Conservation (phyloP, 805 yeast species). For the Pichia eremophila region DNA sequence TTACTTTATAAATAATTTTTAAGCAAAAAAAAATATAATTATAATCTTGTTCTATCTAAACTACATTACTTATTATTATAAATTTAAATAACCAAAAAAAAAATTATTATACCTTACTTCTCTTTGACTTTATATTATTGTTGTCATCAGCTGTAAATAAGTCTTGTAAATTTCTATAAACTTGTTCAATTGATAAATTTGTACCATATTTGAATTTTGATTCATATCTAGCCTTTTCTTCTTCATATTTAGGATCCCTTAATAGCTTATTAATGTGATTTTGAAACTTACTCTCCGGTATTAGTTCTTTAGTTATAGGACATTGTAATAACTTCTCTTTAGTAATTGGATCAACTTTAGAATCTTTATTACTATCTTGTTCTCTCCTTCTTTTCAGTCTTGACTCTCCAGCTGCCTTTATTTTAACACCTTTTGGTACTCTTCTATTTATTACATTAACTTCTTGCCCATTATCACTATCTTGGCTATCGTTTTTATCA, state of each 20-base stretch:
- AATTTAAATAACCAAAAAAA: neutral
- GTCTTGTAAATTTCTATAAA: slow-evolving; percentile 50
- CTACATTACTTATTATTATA: neutral
- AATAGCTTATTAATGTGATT: slow-evolving; percentile 61
- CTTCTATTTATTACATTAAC: neutral
- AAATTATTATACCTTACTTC: neutral
- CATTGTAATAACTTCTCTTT: slow-evolving; percentile 43
- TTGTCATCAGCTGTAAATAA: slow-evolving; percentile 12
- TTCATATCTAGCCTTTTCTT: slow-evolving; percentile 55
- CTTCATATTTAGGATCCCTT: slow-evolving; percentile 70
- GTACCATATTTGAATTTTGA: slow-evolving; percentile 37
- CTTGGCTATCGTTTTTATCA: slow-evolving; percentile 4
- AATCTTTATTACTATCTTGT: slow-evolving; percentile 3
- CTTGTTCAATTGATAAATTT: slow-evolving; percentile 34
- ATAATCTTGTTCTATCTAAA: neutral
- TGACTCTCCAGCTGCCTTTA: slow-evolving; percentile 64
- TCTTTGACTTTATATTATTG: slow-evolving; percentile 7
- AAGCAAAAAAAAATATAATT: neutral
- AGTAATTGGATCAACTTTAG: slow-evolving; percentile 7
- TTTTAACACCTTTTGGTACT: slow-evolving; percentile 45
- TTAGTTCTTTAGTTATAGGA: slow-evolving; percentile 66
- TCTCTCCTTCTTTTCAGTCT: slow-evolving; percentile 31
- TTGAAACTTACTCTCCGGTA: slow-evolving; percentile 64
- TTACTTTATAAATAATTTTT: neutral
- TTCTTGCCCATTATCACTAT: neutral